phyloP scores from a whole-genome alignment of 495 filamentous ascomycete genomes.

The Parmelia sp. region DNA sequence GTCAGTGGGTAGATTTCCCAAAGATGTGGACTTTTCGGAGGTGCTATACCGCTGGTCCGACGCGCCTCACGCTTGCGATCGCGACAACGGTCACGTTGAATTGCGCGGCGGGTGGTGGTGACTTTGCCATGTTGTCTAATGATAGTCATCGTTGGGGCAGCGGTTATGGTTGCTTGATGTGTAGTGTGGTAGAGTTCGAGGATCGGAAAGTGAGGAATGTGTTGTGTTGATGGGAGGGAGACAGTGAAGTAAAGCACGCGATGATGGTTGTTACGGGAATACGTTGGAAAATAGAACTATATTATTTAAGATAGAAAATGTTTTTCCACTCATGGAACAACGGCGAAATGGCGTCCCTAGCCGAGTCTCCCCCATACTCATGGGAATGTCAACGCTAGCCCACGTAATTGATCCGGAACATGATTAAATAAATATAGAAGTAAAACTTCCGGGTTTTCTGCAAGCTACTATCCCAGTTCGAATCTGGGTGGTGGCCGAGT shows the following conservation, averaged over 20 bases:
- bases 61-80: background rate
- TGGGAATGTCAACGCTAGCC: too few relatives aligned
- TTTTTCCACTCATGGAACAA: too few relatives aligned
- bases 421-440: too few relatives aligned
- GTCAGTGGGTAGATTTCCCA: background rate
- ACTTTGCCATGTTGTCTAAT: background rate
- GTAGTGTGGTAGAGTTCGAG: too few relatives aligned
- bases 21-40: background rate
- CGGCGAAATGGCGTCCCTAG: background rate
- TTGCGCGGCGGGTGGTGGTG: too few relatives aligned
- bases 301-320: too few relatives aligned
- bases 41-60: background rate
- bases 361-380: background rate
- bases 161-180: too few relatives aligned
- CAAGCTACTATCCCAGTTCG: background rate
- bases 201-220: too few relatives aligned
- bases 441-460: background rate
- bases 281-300: too few relatives aligned
- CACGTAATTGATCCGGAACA: too few relatives aligned
- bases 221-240: background rate
- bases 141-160: too few relatives aligned
- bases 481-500: background rate
- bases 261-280: background rate
- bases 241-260: background rate
- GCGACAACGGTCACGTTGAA: too few relatives aligned